Percentiles rank a stretch among this genome's conserved stretches.
phyloP scores from a whole-genome alignment of 202 grass and related monocot species.

The Schoenoplectus triqueter region DNA sequence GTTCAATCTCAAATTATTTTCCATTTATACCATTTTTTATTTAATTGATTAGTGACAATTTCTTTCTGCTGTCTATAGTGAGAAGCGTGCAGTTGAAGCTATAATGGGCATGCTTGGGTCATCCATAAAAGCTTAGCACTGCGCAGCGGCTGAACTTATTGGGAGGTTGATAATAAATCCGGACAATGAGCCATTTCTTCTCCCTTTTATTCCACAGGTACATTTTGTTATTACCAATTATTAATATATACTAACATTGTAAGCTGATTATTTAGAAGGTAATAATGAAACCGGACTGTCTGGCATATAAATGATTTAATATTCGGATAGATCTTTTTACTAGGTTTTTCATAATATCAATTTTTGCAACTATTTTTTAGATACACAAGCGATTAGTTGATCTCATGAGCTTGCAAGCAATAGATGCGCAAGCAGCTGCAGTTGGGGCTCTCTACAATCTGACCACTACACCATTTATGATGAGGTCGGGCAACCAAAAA shows the following conservation, averaged over 20 bases:
- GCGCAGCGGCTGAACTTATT: slow-evolving; percentile 95
- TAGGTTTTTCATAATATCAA: not conserved
- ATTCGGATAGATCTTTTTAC: not conserved
- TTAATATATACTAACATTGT: not conserved
- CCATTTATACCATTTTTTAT: slow-evolving; percentile 2
- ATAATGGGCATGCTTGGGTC: slow-evolving; percentile 97
- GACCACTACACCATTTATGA: too few species aligned
- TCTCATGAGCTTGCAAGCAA: slow-evolving; percentile 79
- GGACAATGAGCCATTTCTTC: slow-evolving; percentile 92
- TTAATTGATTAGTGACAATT: slow-evolving; percentile 10
- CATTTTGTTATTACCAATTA: slow-evolving; percentile 9
- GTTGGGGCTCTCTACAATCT: slow-evolving; percentile 88
- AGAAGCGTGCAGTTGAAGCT: slow-evolving; percentile 87
- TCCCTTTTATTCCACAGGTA: slow-evolving; percentile 76
- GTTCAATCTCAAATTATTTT: slow-evolving; percentile 36
- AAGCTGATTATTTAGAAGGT: slow-evolving; percentile 21
- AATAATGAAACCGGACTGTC: not conserved
- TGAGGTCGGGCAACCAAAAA: too few species aligned
- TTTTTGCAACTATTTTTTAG: too few species aligned
- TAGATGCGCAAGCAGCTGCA: slow-evolving; percentile 91
- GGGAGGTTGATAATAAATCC: slow-evolving; percentile 96
- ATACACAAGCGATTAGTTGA: slow-evolving; percentile 92
- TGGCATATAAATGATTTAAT: not conserved
- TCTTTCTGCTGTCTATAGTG: slow-evolving; percentile 50
- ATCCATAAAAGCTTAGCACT: slow-evolving; percentile 89